Conservation (phyloP, 73 alveolate species). For the Paramecium bursaria region DNA sequence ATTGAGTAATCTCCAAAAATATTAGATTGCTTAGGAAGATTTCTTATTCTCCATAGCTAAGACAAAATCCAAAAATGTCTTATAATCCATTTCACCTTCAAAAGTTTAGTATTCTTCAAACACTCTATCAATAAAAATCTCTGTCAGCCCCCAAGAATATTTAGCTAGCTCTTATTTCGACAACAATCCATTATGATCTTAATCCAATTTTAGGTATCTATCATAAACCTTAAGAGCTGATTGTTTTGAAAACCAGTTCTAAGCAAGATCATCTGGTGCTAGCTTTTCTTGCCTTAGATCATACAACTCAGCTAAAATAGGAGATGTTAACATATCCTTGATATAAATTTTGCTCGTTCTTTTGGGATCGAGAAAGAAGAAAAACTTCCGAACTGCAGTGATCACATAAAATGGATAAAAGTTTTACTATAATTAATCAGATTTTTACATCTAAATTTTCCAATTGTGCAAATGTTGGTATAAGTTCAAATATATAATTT, state of each 20-base stretch:
- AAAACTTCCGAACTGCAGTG: conserved; percentile 98
- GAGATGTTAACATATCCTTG: conserved; percentile 95
- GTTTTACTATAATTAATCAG: conserved; percentile 73
- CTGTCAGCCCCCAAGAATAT: conserved; percentile 90
- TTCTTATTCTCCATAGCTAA: conserved; percentile 99
- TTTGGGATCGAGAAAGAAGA: conserved; percentile 94
- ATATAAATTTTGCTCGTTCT: conserved; percentile 94
- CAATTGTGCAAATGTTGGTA: conserved; percentile 95
- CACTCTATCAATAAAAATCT: conserved; percentile 93
- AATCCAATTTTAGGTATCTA: conserved; percentile 91
- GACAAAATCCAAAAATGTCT: conserved; percentile 97
- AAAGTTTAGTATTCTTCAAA: conserved; percentile 95
- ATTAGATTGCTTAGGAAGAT: conserved; percentile 87
- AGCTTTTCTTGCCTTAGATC: conserved; percentile 86
- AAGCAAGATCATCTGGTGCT: conserved; percentile 84
- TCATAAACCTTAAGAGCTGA: conserved; percentile 91
- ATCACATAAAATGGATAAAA: conserved; percentile 97
- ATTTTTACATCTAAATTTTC: conserved; percentile 66
- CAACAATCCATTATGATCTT: conserved; percentile 96
- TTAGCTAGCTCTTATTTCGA: conserved; percentile 87
- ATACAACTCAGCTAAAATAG: conserved; percentile 92
- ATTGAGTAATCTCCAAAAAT: conserved; percentile 89
- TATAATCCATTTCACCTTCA: conserved; percentile 98
- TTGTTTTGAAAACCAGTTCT: conserved; percentile 92
- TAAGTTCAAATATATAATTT: conserved; percentile 95